Conservation (phyloP, 768 basidiomycete genomes). For the Leccinum variicolor region DNA sequence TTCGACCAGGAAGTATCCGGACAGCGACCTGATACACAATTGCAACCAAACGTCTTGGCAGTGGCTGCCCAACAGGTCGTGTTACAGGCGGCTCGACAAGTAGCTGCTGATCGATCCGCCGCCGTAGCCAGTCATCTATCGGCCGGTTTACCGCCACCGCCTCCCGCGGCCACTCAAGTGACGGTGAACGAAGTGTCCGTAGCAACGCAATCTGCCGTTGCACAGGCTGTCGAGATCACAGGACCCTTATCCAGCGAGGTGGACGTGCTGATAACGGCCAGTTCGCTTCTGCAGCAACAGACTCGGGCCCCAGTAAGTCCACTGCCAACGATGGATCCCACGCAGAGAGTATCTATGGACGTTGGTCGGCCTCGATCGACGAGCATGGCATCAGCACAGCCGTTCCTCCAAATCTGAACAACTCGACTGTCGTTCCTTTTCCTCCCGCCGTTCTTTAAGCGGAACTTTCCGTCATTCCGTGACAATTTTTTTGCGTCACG, state of each 20-base stretch:
- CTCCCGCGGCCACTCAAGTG: constrained; percentile 37
- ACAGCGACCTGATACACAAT: constrained; percentile 42
- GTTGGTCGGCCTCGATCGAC: constrained; percentile 35
- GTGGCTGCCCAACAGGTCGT: constrained; percentile 81
- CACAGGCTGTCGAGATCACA: constrained; percentile 75
- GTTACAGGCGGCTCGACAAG: constrained; percentile 66
- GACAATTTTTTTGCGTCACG: constrained; percentile 7
- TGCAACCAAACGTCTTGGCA: constrained; percentile 55
- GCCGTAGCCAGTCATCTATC: constrained; percentile 39
- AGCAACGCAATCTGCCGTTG: constrained; percentile 74
- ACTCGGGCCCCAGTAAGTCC: constrained; percentile 30
- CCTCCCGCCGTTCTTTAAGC: constrained; percentile 25
- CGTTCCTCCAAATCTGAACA: constrained; percentile 24
- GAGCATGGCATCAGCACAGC: constrained; percentile 24
- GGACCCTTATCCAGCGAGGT: constrained; percentile 74
- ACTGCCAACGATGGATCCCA: constrained; percentile 24
- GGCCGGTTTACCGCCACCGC: constrained; percentile 36
- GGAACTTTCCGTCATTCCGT: constrained; percentile 22
- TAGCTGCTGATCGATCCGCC: constrained; percentile 49
- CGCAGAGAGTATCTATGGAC: constrained; percentile 28
- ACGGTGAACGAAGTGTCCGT: constrained; percentile 57
- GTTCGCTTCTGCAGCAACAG: constrained; percentile 47
- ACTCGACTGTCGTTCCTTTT: constrained; percentile 19
- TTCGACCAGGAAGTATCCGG: constrained; percentile 68
- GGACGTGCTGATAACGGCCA: constrained; percentile 75